Percentiles rank a stretch among this genome's conserved stretches.
phyloP scores from a whole-genome alignment of 768 basidiomycete species.

The Trametes cinnabarina region DNA sequence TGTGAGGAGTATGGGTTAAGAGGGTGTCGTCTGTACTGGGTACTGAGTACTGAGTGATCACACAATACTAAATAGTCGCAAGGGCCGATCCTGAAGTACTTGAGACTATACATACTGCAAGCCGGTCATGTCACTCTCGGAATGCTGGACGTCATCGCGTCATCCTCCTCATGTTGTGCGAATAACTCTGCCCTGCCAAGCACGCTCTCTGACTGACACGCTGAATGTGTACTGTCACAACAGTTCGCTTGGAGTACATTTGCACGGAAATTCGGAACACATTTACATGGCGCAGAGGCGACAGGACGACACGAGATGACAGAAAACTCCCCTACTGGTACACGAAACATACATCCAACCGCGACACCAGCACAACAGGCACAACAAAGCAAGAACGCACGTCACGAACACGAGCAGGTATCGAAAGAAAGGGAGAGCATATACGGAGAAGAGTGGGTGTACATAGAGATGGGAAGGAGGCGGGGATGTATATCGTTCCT shows the following conservation, averaged over 20 bases:
- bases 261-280: not conserved
- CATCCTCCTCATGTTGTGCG: too few species aligned
- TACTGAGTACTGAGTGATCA: too few species aligned
- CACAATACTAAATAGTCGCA: too few species aligned
- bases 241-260: not conserved
- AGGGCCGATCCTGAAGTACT: too few species aligned
- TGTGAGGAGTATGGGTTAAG: too few species aligned
- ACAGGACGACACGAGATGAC: not conserved
- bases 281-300: not conserved
- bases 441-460: not conserved
- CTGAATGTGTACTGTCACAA: not conserved
- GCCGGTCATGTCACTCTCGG: too few species aligned
- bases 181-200: too few species aligned
- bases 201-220: too few species aligned
- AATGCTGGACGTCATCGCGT: too few species aligned
- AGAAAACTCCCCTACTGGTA: not conserved
- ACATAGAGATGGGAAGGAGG: not conserved
- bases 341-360: slow-evolving; percentile 3
- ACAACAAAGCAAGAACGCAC: slow-evolving; percentile 3
- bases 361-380: not conserved
- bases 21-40: too few species aligned
- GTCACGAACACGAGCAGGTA: not conserved
- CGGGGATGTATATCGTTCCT: not conserved
- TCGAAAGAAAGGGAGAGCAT: not conserved
- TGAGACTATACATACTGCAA: too few species aligned